These are phyloP conservation scores for Allantophomopsis lycopodina DNA, from an alignment of 2,329 filamentous ascomycete species.

Conservation along the genomic window DNA sequence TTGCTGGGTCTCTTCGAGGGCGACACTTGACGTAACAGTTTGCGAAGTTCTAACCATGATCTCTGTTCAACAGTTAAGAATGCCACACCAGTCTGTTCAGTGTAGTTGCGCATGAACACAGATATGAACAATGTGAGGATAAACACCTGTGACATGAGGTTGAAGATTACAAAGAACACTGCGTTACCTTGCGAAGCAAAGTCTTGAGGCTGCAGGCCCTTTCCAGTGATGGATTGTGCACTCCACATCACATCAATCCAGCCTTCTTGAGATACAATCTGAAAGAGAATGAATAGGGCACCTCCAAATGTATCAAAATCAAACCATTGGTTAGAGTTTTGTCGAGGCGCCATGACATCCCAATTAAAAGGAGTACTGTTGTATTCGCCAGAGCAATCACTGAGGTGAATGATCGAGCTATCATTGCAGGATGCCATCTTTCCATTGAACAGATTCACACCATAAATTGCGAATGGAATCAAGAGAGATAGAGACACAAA, in stretches of 20 bases:
- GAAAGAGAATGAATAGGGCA: constrained; percentile 90
- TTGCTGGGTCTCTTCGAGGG: constrained; percentile 85
- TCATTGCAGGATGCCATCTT: constrained; percentile 75
- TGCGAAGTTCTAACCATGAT: constrained; percentile 90
- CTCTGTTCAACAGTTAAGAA: constrained; percentile 92
- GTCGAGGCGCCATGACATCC: constrained; percentile 71
- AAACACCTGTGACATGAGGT: constrained; percentile 90
- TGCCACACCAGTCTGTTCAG: constrained; percentile 93
- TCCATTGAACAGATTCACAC: constrained; percentile 83
- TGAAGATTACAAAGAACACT: constrained; percentile 92
- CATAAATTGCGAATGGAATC: constrained; percentile 94
- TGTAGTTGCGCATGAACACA: constrained; percentile 99
- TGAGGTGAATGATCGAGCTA: constrained; percentile 40
- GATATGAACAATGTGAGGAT: constrained; percentile 95
- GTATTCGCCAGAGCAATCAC: constrained; percentile 77
- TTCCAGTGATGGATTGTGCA: constrained; percentile 68
- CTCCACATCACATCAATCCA: constrained; percentile 91
- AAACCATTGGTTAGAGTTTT: constrained; percentile 70
- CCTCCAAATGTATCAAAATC: constrained; percentile 93
- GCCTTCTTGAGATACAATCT: constrained; percentile 96
- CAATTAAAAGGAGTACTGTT: constrained; percentile 63
- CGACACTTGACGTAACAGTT: constrained; percentile 81
- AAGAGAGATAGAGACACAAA: constrained; percentile 90
- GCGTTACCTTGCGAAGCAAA: constrained; percentile 71
- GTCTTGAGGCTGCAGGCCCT: constrained; percentile 56